Evolutionary conservation across 129 eudicot species (phyloP), one percentile per base, ranked within the genome.

Genomic region (Saussurea involucrata): DNA sequence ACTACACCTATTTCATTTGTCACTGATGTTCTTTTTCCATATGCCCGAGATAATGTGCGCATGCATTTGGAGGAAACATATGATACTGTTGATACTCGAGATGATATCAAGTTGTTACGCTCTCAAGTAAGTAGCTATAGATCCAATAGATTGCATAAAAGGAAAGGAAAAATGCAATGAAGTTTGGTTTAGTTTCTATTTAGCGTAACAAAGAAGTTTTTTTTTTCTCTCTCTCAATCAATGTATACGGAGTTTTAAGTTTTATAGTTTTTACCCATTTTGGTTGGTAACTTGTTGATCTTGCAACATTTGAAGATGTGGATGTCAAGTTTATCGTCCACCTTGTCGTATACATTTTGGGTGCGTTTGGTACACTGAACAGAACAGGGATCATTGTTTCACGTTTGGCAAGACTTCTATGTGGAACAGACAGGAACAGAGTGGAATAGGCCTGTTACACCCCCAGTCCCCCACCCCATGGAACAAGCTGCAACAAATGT

Each of bases 1-100:
- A 92, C 97, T 55, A 95, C 99, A 5, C 99, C 97, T 3, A 95
- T 95, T 77, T 88, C 96, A 18, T 95, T 90, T 79, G 99, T 92
- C 31, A 83, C 99, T 22, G 99, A 92, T 80, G 96, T 95, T 81
- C 96, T 95, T 66, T 95, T 95, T 75, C 99, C 99, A 10, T 95
- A 89, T 85, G 99, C 99, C 58, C 92, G 89, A 46, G 95, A 89
- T 24, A 92, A 85, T 78, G 97, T 95, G 44, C 91, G 97, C 33
- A 90, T 82, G 92, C 97, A 95, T 88, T 77, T 95, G 81, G 92
- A 88, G 69, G 88, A 80, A 76, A 92, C 99, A 17, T 95, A 90
- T 82, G 95, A 88, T 53, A 63, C 85, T 24, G 75, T 68, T 44
- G 97, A 92, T 79, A 95, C 99, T 75, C 90, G 83, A 85, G 92